Evolutionary conservation across 2,329 filamentous ascomycete species (phyloP).

Genomic region (Paradendryphiella salina): DNA sequence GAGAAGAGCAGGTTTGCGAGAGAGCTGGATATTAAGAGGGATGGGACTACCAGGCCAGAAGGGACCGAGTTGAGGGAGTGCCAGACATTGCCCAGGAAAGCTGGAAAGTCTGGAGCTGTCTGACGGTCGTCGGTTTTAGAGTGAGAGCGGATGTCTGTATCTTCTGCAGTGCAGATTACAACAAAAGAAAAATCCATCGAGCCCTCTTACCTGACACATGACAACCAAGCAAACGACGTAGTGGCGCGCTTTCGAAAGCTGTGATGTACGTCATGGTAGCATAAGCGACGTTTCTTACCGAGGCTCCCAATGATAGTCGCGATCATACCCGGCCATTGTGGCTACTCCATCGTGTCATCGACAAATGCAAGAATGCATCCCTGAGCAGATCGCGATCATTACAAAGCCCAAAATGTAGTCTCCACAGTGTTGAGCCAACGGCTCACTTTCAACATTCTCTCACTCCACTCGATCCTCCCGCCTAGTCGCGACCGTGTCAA

Average conservation of each 20-base stretch:
- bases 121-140: background rate
- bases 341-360: conserved; percentile 10
- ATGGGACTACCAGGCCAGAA: background rate
- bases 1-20: background rate
- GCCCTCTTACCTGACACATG: no score
- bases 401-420: background rate
- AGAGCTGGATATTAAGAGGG: background rate
- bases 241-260: background rate
- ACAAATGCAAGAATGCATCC: conserved; percentile 7
- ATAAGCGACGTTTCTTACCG: conserved; percentile 5
- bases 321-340: background rate
- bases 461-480: background rate
- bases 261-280: conserved; percentile 9
- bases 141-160: no score
- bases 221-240: background rate
- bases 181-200: no score
- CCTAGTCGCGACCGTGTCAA: background rate
- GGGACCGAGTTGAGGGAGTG: background rate
- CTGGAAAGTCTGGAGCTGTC: conserved; percentile 12
- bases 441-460: background rate
- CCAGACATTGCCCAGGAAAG: background rate
- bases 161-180: no score
- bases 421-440: background rate
- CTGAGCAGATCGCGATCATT: conserved; percentile 1
- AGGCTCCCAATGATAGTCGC: background rate